Evolutionary conservation across 23 red algal species (phyloP), one percentile per base, ranked within the genome.

Genomic region (Chondrus crispus): DNA sequence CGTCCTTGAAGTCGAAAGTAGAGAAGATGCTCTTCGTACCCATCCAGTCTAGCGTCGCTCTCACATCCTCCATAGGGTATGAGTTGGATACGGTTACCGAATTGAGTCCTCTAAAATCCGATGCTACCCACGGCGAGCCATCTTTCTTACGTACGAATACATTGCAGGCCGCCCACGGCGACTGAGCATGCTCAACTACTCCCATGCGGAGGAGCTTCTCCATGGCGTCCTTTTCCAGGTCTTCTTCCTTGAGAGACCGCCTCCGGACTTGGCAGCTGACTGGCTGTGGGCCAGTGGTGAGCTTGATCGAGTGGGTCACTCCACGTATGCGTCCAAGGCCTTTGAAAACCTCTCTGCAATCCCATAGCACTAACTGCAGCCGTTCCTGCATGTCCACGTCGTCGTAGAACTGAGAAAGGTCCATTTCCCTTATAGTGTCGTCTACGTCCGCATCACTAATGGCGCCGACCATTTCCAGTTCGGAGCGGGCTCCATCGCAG

Each of bases 31-130:
- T 91, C 75, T 79, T 42, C 47, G 28, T 44, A 12, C 4, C 7
- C 68, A 91, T 37, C 74, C 69, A 77, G 4, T 91, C 4, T 49
- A 91, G 19, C 26, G 62, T 47, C 37, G 32, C 36, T 22, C 47
- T 45, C 10, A 85, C 26, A 48, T 91, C 87, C 66, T 30, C 12
- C 87, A 80, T 46, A 30, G 87, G 80, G 76, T 82, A 83, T 24
- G 39, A 4, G 28, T 80, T 3, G 32, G 53, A 26, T 33, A 35
- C 77, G 5, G 69, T 79, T 47, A 45, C 18, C 22, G 36, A 33
- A 62, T 91, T 91, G 28, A 91, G 55, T 9, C 30, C 64, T 37
- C 75, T 73, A 48, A 91, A 87, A 48, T 91, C 87, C 45, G 68
- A 85, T 40, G 80, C 84, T 19, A 50, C 45, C 7, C 75, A 37